These are phyloP conservation scores for Fusarium guadeloupense DNA, from an alignment of 2,329 filamentous ascomycete species.

Conservation along the genomic window DNA sequence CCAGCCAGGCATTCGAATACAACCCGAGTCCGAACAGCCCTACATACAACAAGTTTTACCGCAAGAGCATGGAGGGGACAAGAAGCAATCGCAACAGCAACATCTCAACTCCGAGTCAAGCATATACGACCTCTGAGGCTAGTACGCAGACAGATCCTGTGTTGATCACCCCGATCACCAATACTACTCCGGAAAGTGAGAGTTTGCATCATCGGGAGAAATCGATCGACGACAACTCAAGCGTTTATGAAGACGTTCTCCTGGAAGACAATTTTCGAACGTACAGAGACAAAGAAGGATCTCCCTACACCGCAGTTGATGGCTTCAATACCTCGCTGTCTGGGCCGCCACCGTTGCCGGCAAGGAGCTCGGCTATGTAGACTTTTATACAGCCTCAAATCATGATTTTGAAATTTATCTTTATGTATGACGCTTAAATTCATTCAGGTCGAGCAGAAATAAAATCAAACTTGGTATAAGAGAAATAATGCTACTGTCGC, in stretches of 20 bases:
- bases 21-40: constrained; percentile 50
- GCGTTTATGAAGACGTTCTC: constrained; percentile 27
- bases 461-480: too few species aligned
- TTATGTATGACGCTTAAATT: too few species aligned
- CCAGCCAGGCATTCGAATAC: constrained; percentile 50
- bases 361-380: constrained; percentile 10
- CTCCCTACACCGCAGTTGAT: background rate
- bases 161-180: constrained; percentile 14
- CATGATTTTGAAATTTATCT: too few species aligned
- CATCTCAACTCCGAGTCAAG: constrained; percentile 26
- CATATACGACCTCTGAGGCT: constrained; percentile 38
- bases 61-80: constrained; percentile 40
- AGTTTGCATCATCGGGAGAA: background rate
- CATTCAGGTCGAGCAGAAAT: too few species aligned
- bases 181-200: background rate
- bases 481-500: background rate
- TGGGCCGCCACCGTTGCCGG: constrained; percentile 18
- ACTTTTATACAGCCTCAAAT: too few species aligned
- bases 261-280: background rate
- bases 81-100: constrained; percentile 38
- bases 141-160: constrained; percentile 44
- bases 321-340: constrained; percentile 7
- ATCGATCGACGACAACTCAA: constrained; percentile 2
- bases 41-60: constrained; percentile 49
- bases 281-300: constrained; percentile 1